phyloP scores from a whole-genome alignment of 805 yeast genomes.

The Zygosaccharomyces bailii region DNA sequence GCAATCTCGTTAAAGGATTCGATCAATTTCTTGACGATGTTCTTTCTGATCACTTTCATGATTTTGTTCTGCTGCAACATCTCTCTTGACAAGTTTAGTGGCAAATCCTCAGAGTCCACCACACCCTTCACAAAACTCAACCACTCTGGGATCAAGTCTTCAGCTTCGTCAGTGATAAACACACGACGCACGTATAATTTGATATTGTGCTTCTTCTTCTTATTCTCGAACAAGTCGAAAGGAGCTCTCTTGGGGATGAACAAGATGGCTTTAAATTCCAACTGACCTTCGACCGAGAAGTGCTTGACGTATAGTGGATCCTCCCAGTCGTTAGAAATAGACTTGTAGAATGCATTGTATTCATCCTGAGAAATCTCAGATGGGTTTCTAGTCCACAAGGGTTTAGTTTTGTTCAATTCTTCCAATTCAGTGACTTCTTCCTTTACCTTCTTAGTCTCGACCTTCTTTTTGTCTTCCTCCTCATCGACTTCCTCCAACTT shows the following conservation, averaged over 20 bases:
- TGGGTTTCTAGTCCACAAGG: slow-evolving; percentile 99
- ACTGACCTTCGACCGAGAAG: slow-evolving; percentile 99
- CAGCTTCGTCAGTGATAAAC: slow-evolving; percentile 99
- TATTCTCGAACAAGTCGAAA: slow-evolving; percentile 94
- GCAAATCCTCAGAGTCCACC: slow-evolving; percentile 99
- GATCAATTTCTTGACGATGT: slow-evolving; percentile 95
- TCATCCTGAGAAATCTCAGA: slow-evolving; percentile 96
- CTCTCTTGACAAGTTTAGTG: slow-evolving; percentile 99
- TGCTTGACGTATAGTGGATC: slow-evolving; percentile 99
- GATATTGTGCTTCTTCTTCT: slow-evolving; percentile 99
- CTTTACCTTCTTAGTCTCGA: slow-evolving; percentile 84
- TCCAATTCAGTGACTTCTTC: slow-evolving; percentile 94
- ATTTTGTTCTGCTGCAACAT: slow-evolving; percentile 99
- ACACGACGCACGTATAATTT: slow-evolving; percentile 99
- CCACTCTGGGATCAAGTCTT: slow-evolving; percentile 99
- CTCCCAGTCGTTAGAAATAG: slow-evolving; percentile 99
- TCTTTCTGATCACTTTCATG: slow-evolving; percentile 98
- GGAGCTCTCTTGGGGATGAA: slow-evolving; percentile 99
- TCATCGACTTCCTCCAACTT: slow-evolving; percentile 73
- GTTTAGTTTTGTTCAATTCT: slow-evolving; percentile 98
- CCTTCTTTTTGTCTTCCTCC: slow-evolving; percentile 63
- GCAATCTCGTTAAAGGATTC: slow-evolving; percentile 99
- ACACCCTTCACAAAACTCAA: slow-evolving; percentile 96
- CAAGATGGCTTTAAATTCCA: slow-evolving; percentile 96
- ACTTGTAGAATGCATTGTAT: slow-evolving; percentile 98